These are phyloP conservation scores for Hibiscus syriacus DNA, from an alignment of 345 rosid genomes.

Conservation along the genomic window DNA sequence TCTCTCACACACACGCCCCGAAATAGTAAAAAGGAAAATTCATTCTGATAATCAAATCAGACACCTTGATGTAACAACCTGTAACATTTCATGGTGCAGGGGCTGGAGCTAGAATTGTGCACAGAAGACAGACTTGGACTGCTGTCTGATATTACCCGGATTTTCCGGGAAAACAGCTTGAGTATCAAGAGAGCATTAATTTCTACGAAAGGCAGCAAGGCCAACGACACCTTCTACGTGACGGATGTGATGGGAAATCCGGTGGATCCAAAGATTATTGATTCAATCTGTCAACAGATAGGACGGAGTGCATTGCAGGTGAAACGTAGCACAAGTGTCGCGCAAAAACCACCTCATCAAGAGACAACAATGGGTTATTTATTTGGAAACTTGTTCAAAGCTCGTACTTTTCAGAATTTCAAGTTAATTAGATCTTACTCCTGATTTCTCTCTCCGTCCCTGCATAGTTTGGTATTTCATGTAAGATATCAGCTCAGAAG, in stretches of 20 bases:
- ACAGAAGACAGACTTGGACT: constrained; percentile 46
- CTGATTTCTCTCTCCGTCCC: constrained; percentile 6
- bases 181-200: constrained; percentile 50
- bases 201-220: constrained; percentile 36
- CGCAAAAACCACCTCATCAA: constrained; percentile 27
- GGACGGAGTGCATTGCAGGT: constrained; percentile 31
- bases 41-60: background rate
- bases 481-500: constrained; percentile 6
- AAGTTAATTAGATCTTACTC: constrained; percentile 39
- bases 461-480: background rate
- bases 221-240: constrained; percentile 41
- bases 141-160: constrained; percentile 52
- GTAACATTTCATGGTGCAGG: constrained; percentile 23
- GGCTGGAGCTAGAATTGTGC: constrained; percentile 49
- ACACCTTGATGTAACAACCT: background rate
- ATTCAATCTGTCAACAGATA: constrained; percentile 29
- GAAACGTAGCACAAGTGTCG: constrained; percentile 22
- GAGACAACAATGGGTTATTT: constrained; percentile 33
- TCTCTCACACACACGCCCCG: background rate
- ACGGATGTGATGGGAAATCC: constrained; percentile 41
- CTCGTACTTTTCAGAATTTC: constrained; percentile 38
- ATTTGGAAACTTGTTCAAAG: constrained; percentile 40
- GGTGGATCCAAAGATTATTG: constrained; percentile 38
- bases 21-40: background rate
- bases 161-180: constrained; percentile 51